A percentile compares a stretch with the other conserved stretches of the same genome.
These are phyloP conservation scores for Aspergillus ibericus DNA, from an alignment of 2,329 filamentous ascomycete genomes.

Conservation along the genomic window DNA sequence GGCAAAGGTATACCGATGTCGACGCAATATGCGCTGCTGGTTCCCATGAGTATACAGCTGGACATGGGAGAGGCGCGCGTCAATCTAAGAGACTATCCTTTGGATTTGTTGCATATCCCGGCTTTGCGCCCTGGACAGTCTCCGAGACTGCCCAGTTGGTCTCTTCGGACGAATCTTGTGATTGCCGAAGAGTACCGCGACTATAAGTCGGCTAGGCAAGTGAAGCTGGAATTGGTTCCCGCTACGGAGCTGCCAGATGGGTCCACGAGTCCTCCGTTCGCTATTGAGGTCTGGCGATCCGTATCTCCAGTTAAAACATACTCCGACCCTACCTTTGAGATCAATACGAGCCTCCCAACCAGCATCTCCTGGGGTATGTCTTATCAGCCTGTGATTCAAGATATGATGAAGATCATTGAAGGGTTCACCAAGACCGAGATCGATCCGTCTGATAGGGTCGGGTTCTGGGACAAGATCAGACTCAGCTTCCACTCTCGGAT, in stretches of 20 bases:
- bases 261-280: conserved; percentile 64
- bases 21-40: conserved; percentile 83
- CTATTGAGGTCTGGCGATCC: conserved; percentile 83
- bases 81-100: conserved; percentile 87
- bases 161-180: conserved; percentile 86
- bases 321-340: conserved; percentile 85
- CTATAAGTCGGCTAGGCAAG: conserved; percentile 73
- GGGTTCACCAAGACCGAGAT: conserved; percentile 95
- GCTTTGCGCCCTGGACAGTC: conserved; percentile 77
- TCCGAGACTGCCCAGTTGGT: conserved; percentile 74
- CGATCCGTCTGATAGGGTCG: conserved; percentile 88
- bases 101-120: conserved; percentile 89
- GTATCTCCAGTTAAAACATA: conserved; percentile 96
- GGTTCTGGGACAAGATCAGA: conserved; percentile 98
- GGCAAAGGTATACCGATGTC: conserved; percentile 96
- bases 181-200: conserved; percentile 91
- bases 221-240: conserved; percentile 81
- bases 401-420: conserved; percentile 99
- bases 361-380: conserved; percentile 96
- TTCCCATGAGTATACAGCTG: conserved; percentile 86
- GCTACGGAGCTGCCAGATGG: conserved; percentile 60
- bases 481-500: conserved; percentile 91
- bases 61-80: conserved; percentile 87
- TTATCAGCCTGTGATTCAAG: conserved; percentile 96
- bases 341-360: conserved; percentile 89